Percentiles rank a stretch among this genome's conserved stretches.
These are phyloP conservation scores for Podila epigama DNA, from an alignment of 192 early-diverging fungal genomes.

Conservation along the genomic window DNA sequence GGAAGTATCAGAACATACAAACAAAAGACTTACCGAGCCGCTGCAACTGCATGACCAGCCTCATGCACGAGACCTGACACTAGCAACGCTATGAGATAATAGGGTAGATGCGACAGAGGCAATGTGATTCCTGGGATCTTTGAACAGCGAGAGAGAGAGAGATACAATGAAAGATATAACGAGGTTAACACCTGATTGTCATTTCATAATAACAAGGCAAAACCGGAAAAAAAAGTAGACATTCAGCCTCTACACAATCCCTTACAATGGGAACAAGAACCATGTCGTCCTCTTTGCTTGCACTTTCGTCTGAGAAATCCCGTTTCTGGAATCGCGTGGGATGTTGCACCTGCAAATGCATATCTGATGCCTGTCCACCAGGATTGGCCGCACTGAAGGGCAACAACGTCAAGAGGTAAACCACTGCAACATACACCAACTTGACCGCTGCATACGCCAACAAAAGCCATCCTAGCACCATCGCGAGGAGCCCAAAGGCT, in stretches of 20 bases:
- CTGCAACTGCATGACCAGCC: conserved; percentile 77
- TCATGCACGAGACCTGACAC: conserved; percentile 75
- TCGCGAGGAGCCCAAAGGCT: conserved; percentile 49
- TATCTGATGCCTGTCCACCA: not conserved
- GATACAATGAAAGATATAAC: too few species aligned
- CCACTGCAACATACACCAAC: conserved; percentile 23
- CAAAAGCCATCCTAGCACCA: conserved; percentile 56
- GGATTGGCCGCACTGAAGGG: conserved; percentile 1
- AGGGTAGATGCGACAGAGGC: conserved; percentile 69
- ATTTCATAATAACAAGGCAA: too few species aligned
- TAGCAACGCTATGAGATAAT: conserved; percentile 69
- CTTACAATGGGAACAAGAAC: conserved; percentile 72
- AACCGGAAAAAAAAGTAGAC: not conserved
- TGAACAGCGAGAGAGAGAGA: too few species aligned
- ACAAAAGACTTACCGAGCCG: conserved; percentile 57
- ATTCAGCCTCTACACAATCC: not conserved
- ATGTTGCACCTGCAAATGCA: not conserved
- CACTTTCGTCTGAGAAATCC: conserved; percentile 9
- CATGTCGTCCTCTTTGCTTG: conserved; percentile 19
- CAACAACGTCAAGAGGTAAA: conserved; percentile 13
- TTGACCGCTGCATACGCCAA: conserved; percentile 57
- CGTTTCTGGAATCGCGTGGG: conserved; percentile 9
- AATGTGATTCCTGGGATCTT: conserved; percentile 83
- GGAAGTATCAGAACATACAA: not conserved
- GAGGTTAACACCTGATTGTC: too few species aligned